Base-by-base conservation (phyloP, 768 basidiomycete species). In the Rhodotorula graminis region DNA sequence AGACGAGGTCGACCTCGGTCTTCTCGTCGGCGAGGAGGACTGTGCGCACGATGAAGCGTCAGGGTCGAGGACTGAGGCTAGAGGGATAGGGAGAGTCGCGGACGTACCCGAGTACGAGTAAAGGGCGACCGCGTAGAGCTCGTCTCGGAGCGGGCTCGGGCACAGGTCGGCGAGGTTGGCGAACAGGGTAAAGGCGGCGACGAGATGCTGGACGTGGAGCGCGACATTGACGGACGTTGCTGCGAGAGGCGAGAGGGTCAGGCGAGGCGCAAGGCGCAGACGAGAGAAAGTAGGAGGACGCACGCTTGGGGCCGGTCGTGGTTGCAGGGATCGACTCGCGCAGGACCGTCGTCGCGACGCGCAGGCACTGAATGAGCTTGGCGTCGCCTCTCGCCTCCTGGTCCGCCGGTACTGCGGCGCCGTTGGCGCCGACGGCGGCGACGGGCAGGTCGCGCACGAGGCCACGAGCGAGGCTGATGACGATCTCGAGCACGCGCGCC, bases 1-100 rank as follows among this genome's bases (percentile, higher is more conserved):
- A 89, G 56, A 88, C 89, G 11, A 93, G 82, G 81, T 94, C 93
- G 37, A 88, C 83, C 44, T 89, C 88, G 7, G 88, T 86, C 0
- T 86, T 85, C 79, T 99, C 95, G 67, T 94, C 92, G 81, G 90
- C 90, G 49, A 99, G 83, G 18, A 97, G 78, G 68, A 94, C 95
- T 86, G 76, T 27, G 19, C 23, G 27, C 27, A 14, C 8, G 27
- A 25, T 5, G 19, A 12, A 19, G 25, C 19, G 49, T 21, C 42
- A 44, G 42, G 42, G 42, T 64, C 11, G 19, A 6, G 50, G 44
- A 27, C 52, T 16, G 15, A 60, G 31, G 14, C 61, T 55, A 21
- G 42, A 44, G 10, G 50, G 50, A 11, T 23, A 14, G 23, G 12
- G 6, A 25, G 50, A 46, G 37, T 4, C 9, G 47, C 3, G 31